Evolutionary conservation across 495 filamentous ascomycete genomes (phyloP).

Genomic region (Hyaloscypha hepaticicola): DNA sequence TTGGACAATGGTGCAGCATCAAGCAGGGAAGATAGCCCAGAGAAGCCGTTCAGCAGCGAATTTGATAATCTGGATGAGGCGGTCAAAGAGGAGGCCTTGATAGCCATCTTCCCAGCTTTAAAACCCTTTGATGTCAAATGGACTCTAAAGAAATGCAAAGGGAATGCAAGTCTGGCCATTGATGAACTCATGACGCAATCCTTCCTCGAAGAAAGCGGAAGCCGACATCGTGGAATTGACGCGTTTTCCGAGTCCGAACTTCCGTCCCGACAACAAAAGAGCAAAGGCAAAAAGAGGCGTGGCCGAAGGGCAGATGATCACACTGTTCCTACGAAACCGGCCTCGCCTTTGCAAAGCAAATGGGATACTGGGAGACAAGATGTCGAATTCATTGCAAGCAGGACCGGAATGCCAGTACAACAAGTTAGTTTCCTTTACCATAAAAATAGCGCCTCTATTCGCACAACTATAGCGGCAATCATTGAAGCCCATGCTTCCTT

Average conservation of each 20-base stretch:
- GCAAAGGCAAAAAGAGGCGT: slow-evolving; percentile 46
- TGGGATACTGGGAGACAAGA: slow-evolving; percentile 58
- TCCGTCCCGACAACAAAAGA: slow-evolving; percentile 35
- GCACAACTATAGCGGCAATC: slow-evolving; percentile 54
- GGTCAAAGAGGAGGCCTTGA: slow-evolving; percentile 56
- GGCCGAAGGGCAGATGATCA: slow-evolving; percentile 20
- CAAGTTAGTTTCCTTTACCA: slow-evolving; percentile 62
- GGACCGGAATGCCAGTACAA: slow-evolving; percentile 48
- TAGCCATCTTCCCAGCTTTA: slow-evolving; percentile 68
- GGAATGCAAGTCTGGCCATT: slow-evolving; percentile 65
- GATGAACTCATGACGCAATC: slow-evolving; percentile 78
- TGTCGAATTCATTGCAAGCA: slow-evolving; percentile 57
- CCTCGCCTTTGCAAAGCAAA: slow-evolving; percentile 38
- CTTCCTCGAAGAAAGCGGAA: slow-evolving; percentile 62
- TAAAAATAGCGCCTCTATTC: slow-evolving; percentile 55
- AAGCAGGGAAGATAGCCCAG: slow-evolving; percentile 16
- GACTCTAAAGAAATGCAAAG: slow-evolving; percentile 61
- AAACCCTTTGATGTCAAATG: slow-evolving; percentile 61
- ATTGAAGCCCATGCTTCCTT: slow-evolving; percentile 40
- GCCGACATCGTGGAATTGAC: slow-evolving; percentile 71
- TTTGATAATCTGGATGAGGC: slow-evolving; percentile 52
- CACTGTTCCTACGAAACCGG: slow-evolving; percentile 2
- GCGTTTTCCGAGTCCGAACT: slow-evolving; percentile 60
- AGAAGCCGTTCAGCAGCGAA: slow-evolving; percentile 13
- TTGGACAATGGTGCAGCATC: slow-evolving; percentile 4